Conservation (phyloP, 1,284 basidiomycete genomes). For the Cutaneotrichosporon curvatum region DNA sequence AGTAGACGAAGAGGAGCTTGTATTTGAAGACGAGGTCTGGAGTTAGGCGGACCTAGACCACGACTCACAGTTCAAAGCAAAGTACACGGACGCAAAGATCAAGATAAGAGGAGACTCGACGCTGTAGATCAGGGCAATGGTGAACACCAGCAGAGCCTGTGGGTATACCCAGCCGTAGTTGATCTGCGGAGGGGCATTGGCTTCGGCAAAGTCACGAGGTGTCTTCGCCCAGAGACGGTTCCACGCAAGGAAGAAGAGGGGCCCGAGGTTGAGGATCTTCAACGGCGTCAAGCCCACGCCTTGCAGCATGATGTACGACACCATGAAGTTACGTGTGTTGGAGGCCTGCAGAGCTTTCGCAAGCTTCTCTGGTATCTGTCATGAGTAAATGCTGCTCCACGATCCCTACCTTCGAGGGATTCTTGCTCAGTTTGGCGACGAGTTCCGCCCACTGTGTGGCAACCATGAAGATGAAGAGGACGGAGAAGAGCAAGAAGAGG, state of each 20-base stretch:
- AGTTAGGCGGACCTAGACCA: background rate
- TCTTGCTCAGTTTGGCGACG: slow-evolving; percentile 69
- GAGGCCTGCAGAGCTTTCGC: slow-evolving; percentile 69
- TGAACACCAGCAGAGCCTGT: slow-evolving; percentile 90
- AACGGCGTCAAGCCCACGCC: slow-evolving; percentile 89
- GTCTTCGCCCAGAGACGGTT: slow-evolving; percentile 46
- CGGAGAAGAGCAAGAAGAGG: slow-evolving; percentile 85
- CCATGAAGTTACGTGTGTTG: slow-evolving; percentile 71
- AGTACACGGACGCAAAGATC: slow-evolving; percentile 90
- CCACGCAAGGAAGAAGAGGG: slow-evolving; percentile 67
- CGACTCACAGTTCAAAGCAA: slow-evolving; percentile 65
- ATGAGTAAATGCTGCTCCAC: background rate
- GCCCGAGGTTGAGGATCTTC: slow-evolving; percentile 81
- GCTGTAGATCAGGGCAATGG: slow-evolving; percentile 88
- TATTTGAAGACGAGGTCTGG: slow-evolving; percentile 88
- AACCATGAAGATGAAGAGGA: slow-evolving; percentile 90
- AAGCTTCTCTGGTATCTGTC: slow-evolving; percentile 80
- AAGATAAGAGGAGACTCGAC: slow-evolving; percentile 91
- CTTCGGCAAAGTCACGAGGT: slow-evolving; percentile 73
- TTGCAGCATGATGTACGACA: slow-evolving; percentile 92
- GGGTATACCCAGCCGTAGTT: slow-evolving; percentile 90
- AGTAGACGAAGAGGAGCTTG: slow-evolving; percentile 70
- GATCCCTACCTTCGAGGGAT: slow-evolving; percentile 53
- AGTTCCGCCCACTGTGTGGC: slow-evolving; percentile 68
- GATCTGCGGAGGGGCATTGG: slow-evolving; percentile 95